Conservation (phyloP, 1,284 basidiomycete species). For the Sporisorium reilianum region DNA sequence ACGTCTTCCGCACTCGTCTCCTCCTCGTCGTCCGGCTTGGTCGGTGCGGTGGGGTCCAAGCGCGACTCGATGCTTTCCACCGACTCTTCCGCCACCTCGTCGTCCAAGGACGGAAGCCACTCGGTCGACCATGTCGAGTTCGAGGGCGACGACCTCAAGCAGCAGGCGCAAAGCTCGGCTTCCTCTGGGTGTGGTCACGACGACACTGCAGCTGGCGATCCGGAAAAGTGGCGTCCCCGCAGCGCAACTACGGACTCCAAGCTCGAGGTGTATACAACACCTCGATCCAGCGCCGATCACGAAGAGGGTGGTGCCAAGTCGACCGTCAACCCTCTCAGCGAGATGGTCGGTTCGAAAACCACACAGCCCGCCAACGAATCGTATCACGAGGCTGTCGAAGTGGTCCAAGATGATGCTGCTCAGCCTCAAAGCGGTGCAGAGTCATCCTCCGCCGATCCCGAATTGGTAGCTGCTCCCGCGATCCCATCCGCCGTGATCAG, state of each 20-base stretch:
- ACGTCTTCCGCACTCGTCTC: slow-evolving; percentile 2
- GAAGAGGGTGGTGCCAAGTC: slow-evolving; percentile 3
- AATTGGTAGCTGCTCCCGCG: slow-evolving; percentile 21
- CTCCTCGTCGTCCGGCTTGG: slow-evolving; percentile 1
- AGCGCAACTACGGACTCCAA: slow-evolving; percentile 1
- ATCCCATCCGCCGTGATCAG: slow-evolving; percentile 9
- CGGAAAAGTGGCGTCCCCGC: not conserved
- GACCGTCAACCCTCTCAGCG: not conserved
- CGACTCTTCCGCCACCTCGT: slow-evolving; percentile 38
- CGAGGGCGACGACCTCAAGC: slow-evolving; percentile 29
- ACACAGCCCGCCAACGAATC: not conserved
- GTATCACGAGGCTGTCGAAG: not conserved
- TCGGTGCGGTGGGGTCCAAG: slow-evolving; percentile 10
- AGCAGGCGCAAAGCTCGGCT: slow-evolving; percentile 35
- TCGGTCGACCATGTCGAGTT: slow-evolving; percentile 43
- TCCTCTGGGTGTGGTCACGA: slow-evolving; percentile 37
- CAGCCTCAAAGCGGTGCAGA: not conserved
- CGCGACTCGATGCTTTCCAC: slow-evolving; percentile 42
- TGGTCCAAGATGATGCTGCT: not conserved
- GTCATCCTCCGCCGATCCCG: slow-evolving; percentile 2
- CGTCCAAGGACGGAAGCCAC: slow-evolving; percentile 27
- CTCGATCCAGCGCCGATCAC: slow-evolving; percentile 31
- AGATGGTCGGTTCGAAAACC: not conserved
- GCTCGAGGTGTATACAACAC: slow-evolving; percentile 29
- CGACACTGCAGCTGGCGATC: not conserved